Base-by-base conservation (phyloP, 2,329 filamentous ascomycete genomes). In the Colletotrichum graminicola region DNA sequence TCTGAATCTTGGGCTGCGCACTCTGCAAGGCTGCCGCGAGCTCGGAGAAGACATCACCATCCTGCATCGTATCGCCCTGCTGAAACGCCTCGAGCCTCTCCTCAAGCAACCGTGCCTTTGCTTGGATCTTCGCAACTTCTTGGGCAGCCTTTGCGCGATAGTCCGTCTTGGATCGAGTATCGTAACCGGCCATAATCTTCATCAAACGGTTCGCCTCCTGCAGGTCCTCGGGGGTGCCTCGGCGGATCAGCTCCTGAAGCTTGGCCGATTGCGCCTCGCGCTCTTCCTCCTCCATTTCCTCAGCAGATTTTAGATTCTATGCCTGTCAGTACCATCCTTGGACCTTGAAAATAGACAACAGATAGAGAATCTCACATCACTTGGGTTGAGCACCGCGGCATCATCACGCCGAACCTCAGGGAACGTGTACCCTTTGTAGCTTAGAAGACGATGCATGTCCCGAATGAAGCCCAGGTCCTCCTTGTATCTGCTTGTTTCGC, bases 221-320 rank as follows among this genome's bases (percentile, higher is more conserved):
- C 71, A 99, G 84, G 80, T 99, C 96, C 74, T 97, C 93, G 34
- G 96, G 96, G 5, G 93, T 92, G 66, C 96, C 96, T 75, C 96
- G 88, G 72, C 96, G 92, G 79, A 99, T 98, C 64, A 99, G 86
- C 82, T 99, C 96, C 79, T 99, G 96, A 23, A 99, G 87, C 82
- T 99, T 99, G n/a, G 96, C 96, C 3, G 94, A 97, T 79, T 99
- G 96, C 2, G 95, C 95, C 76, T 95, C 94, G 68, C 90, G 90
- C 80, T 99, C 96, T 82, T 99, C 96, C 77, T 97, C 94, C 79
- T 99, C 96, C 95, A 99, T 98, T 79, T 99, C 96, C 78, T 99
- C 96, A 32, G 94, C 94, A 0, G 95, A 98, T 83, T 97, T 94
- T 55, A 99, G 88, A 78, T 96, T 97, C 94, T 97, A 79, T 36